Evolutionary conservation across 306 rosid genomes (phyloP).

Genomic region (Quercus ilex): DNA sequence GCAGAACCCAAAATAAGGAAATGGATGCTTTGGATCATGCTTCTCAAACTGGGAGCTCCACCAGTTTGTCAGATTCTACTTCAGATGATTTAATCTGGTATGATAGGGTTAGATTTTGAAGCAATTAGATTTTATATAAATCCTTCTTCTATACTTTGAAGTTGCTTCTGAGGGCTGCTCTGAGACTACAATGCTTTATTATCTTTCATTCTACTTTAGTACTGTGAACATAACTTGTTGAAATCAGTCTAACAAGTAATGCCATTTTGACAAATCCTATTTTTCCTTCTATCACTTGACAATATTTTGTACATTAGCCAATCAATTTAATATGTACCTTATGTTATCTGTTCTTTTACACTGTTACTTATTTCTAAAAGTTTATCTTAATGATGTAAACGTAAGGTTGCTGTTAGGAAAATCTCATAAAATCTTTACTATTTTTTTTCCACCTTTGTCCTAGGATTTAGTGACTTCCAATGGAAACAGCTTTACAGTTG

Average conservation of each 20-base stretch:
- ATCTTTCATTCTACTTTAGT: background rate
- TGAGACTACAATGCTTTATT: background rate
- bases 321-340: background rate
- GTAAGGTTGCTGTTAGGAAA: background rate
- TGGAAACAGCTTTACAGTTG: constrained; percentile 12
- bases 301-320: background rate
- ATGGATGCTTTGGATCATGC: constrained; percentile 22
- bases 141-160: background rate
- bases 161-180: background rate
- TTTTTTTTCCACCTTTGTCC: constrained; percentile 2
- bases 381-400: background rate
- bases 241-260: background rate
- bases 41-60: constrained; percentile 16
- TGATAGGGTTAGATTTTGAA: background rate
- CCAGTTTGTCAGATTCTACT: constrained; percentile 27
- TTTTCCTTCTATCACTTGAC: background rate
- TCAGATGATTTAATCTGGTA: constrained; percentile 82
- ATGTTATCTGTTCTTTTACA: background rate
- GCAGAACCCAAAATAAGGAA: constrained; percentile 45
- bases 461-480: constrained; percentile 4
- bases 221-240: background rate
- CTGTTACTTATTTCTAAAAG: background rate
- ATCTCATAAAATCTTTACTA: background rate
- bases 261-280: background rate
- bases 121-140: background rate